A percentile compares a stretch with the other conserved stretches of the same genome.
Evolutionary conservation across 495 filamentous ascomycete genomes (phyloP).

Genomic region (Aspergillus saccharolyticus): DNA sequence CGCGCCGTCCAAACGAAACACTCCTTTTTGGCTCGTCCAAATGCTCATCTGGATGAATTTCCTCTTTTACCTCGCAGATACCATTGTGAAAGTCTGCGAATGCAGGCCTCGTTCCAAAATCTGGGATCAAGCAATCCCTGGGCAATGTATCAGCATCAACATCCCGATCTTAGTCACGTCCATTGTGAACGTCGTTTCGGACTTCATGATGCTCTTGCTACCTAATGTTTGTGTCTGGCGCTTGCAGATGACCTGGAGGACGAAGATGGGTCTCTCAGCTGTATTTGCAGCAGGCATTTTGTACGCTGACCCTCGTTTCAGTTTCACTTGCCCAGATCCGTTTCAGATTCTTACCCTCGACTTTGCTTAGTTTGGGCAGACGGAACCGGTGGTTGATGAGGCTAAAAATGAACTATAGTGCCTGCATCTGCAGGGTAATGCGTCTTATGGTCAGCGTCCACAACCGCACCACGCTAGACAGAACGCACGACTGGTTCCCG

Average conservation of each 20-base stretch:
- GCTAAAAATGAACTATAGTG: neutral
- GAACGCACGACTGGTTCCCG: conserved; percentile 20
- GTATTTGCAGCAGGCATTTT: conserved; percentile 35
- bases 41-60: conserved; percentile 28
- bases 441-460: conserved; percentile 14
- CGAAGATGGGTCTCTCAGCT: conserved; percentile 26
- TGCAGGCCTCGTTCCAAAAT: conserved; percentile 29
- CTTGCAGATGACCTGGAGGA: conserved; percentile 20
- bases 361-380: no score
- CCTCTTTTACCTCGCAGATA: conserved; percentile 29
- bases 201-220: conserved; percentile 34
- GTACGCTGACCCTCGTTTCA: conserved; percentile 19
- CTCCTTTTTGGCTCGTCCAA: conserved; percentile 28
- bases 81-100: conserved; percentile 33
- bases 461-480: conserved; percentile 11
- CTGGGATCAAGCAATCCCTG: conserved; percentile 23
- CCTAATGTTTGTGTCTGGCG: conserved; percentile 33
- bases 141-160: conserved; percentile 28
- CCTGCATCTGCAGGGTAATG: conserved; percentile 21
- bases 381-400: no score
- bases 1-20: conserved; percentile 21
- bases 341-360: no score
- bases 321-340: no score
- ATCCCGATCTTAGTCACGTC: conserved; percentile 29
- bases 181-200: conserved; percentile 32